These are phyloP conservation scores for Microsporum canis DNA, from an alignment of 2,329 filamentous ascomycete genomes.

Conservation along the genomic window DNA sequence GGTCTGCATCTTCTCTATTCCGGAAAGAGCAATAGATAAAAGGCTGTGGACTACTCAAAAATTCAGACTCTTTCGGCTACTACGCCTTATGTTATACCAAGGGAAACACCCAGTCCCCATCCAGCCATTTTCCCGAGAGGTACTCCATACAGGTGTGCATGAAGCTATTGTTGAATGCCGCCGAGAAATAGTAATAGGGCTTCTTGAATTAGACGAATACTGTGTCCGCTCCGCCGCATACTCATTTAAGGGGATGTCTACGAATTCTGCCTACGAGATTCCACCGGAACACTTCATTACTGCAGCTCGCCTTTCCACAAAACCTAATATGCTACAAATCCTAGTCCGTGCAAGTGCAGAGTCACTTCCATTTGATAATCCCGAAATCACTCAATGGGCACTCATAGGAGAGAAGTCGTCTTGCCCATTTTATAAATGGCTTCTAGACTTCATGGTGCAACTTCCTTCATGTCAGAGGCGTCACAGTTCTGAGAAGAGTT, in stretches of 20 bases:
- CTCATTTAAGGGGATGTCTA: neutral
- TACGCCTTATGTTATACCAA: constrained; percentile 20
- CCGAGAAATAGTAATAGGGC: constrained; percentile 20
- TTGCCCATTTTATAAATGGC: neutral
- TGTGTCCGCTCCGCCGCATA: constrained; percentile 14
- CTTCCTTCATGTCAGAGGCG: neutral
- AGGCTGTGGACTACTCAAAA: constrained; percentile 21
- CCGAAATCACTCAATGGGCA: constrained; percentile 29
- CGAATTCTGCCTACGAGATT: constrained; percentile 18
- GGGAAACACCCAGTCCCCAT: neutral
- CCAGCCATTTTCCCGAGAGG: constrained; percentile 7
- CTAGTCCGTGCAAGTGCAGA: constrained; percentile 30
- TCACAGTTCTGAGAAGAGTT: neutral
- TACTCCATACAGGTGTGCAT: constrained; percentile 31
- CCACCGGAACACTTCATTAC: constrained; percentile 27
- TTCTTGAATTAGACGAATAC: constrained; percentile 32
- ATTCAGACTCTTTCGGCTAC: constrained; percentile 26
- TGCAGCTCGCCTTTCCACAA: constrained; percentile 20
- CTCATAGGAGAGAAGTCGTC: neutral
- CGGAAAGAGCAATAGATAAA: constrained; percentile 23
- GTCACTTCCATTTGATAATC: constrained; percentile 27
- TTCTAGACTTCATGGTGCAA: neutral
- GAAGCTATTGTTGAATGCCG: constrained; percentile 29
- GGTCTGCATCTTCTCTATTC: constrained; percentile 14
- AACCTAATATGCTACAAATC: constrained; percentile 22